Conservation (phyloP, 345 rosid species). For the Excoecaria agallocha region DNA sequence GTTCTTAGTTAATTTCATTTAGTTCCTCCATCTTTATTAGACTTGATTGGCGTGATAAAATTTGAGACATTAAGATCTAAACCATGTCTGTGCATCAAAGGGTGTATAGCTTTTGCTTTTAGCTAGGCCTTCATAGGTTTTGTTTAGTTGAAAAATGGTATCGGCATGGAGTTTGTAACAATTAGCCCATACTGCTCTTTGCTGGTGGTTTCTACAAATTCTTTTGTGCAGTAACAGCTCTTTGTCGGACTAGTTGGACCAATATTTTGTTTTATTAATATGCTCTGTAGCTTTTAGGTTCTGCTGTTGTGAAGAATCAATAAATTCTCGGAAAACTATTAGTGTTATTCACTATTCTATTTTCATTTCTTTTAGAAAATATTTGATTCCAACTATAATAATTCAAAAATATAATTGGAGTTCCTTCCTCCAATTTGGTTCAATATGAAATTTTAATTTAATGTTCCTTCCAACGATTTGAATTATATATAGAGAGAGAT, state of each 20-base stretch:
- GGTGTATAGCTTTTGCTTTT: constrained; percentile 30
- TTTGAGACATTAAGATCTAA: constrained; percentile 63
- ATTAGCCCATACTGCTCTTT: constrained; percentile 52
- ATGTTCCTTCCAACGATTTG: too few relatives aligned
- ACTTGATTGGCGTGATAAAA: constrained; percentile 42
- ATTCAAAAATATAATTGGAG: too few relatives aligned
- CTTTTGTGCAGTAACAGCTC: constrained; percentile 35
- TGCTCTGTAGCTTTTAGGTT: constrained; percentile 19
- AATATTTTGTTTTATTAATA: constrained; percentile 49
- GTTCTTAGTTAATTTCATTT: too few relatives aligned
- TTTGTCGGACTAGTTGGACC: constrained; percentile 47
- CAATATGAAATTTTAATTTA: too few relatives aligned
- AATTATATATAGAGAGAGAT: too few relatives aligned
- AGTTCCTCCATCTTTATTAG: too few relatives aligned
- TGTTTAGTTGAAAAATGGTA: constrained; percentile 61
- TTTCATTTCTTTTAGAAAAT: too few relatives aligned
- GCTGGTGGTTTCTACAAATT: constrained; percentile 33
- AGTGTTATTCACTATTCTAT: too few relatives aligned
- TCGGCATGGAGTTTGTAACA: constrained; percentile 59
- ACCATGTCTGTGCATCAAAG: constrained; percentile 84
- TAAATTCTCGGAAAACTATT: too few relatives aligned
- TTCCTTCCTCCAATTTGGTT: too few relatives aligned
- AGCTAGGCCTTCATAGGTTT: constrained; percentile 43
- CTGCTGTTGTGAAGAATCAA: constrained; percentile 18
- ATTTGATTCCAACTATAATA: too few relatives aligned